Evolutionary conservation across 1,284 basidiomycete genomes (phyloP), one percentile per base, ranked within the genome.

Genomic region (Boletus semigastroideus): DNA sequence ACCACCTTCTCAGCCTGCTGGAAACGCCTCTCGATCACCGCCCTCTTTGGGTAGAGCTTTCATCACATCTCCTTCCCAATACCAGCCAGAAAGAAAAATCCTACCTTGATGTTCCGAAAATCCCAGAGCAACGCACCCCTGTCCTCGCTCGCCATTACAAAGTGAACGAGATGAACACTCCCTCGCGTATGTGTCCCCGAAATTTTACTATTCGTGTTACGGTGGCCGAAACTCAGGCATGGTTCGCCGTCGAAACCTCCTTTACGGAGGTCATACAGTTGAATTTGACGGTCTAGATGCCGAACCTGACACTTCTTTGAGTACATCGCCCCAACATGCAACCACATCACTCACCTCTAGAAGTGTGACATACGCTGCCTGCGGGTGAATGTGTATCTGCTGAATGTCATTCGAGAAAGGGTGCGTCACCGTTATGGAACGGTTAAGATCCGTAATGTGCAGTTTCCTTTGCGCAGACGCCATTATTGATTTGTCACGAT

Each of bases 51-150:
- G 55, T 38, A 55, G 44, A 61, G 44, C 45, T 37, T 66, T 64
- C 44, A 64, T 67, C 51, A 44, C 36, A 53, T 54, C 45, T 55
- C 47, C 50, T 51, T 49, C 52, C 48, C 20, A 27, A 40, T 47
- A 42, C 42, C 36, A 53, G 45, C 46, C 33, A 49, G 19, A 36
- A 51, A 50, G 48, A 41, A 47, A 48, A 49, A 28, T 33, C 58
- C 41, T 66, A 78, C 78, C 70, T 75, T 75, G 14, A 57, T 55
- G 51, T 76, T 75, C 16, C 79, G 72, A 61, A 73, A 76, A 59
- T 82, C 80, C 78, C 80, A 83, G 20, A 79, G 57, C 12, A 72
- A 60, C 25, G 80, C 70, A 25, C 55, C 59, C 12, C 75, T 75
- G 58, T 82, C 78, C 42, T 67, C 60, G 61, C 71, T 77, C 17